Conservation (phyloP, 768 basidiomycete species). For the Boletus fagicola region DNA sequence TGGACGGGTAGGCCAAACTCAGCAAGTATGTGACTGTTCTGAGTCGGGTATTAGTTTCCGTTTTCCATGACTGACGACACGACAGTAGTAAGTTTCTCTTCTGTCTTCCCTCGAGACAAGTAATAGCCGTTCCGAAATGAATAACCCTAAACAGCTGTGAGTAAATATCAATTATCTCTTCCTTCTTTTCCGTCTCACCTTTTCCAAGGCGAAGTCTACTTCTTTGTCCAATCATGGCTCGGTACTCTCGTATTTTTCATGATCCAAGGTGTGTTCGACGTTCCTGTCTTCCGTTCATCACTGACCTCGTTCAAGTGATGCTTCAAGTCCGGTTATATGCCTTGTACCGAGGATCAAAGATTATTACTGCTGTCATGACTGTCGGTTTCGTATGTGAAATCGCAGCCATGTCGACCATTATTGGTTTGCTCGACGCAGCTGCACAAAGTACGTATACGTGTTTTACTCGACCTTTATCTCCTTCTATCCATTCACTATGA, state of each 20-base stretch:
- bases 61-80: not conserved
- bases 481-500: not conserved
- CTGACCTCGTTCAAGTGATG: slow-evolving; percentile 7
- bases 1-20: slow-evolving; percentile 1
- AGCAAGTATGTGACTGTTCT: slow-evolving; percentile 5
- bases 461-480: not conserved
- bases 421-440: not conserved
- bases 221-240: slow-evolving; percentile 6
- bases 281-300: not conserved
- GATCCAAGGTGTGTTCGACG: too few species aligned
- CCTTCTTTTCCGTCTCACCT: not conserved
- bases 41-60: not conserved
- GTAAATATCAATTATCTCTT: not conserved
- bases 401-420: not conserved
- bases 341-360: slow-evolving; percentile 9
- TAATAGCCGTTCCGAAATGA: not conserved
- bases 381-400: slow-evolving; percentile 2
- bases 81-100: slow-evolving; percentile 7
- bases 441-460: not conserved
- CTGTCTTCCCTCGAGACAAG: not conserved
- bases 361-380: slow-evolving; percentile 5
- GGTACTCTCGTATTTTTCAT: not conserved
- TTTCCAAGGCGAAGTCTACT: slow-evolving; percentile 10
- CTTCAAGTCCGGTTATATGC: slow-evolving; percentile 18
- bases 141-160: not conserved